Percentiles rank a stretch among this genome's conserved stretches.
These are phyloP conservation scores for Escallonia herrerae DNA, from an alignment of 129 eudicot species.

Conservation along the genomic window DNA sequence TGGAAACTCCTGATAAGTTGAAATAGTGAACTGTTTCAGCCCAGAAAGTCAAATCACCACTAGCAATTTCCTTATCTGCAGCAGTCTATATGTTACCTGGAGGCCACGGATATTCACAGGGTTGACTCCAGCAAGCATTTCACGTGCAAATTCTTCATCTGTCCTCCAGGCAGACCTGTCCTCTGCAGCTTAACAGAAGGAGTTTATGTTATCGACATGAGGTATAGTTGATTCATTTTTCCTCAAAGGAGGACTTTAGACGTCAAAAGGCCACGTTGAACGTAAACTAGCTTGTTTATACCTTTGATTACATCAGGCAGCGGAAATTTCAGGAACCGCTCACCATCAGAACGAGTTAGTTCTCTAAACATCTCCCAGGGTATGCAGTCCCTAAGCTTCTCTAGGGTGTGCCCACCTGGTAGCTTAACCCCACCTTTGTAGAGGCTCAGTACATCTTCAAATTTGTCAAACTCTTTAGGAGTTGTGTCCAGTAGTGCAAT, in stretches of 20 bases:
- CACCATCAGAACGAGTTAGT: slow-evolving; percentile 55
- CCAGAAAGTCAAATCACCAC: neutral
- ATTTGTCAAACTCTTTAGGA: slow-evolving; percentile 11
- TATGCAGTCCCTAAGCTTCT: slow-evolving; percentile 31
- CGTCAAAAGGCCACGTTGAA: slow-evolving; percentile 16
- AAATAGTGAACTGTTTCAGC: neutral
- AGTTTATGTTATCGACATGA: neutral
- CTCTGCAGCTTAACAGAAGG: slow-evolving; percentile 13
- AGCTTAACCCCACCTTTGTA: slow-evolving; percentile 19
- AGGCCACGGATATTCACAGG: slow-evolving; percentile 43
- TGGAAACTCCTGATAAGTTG: slow-evolving; percentile 11
- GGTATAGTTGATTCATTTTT: too few relatives aligned
- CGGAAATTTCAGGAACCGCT: slow-evolving; percentile 51
- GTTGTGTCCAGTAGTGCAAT: slow-evolving; percentile 5
- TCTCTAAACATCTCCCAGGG: slow-evolving; percentile 54
- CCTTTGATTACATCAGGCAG: slow-evolving; percentile 80
- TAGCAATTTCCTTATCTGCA: neutral
- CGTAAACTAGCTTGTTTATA: slow-evolving; percentile 31
- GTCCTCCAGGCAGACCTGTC: slow-evolving; percentile 45
- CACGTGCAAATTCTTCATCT: slow-evolving; percentile 54
- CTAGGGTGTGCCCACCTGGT: slow-evolving; percentile 19
- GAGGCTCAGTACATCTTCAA: slow-evolving; percentile 6
- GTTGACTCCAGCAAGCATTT: slow-evolving; percentile 59
- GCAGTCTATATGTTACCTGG: slow-evolving; percentile 15
- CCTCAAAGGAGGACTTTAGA: neutral